These are phyloP conservation scores for Fusarium scirpi DNA, from an alignment of 2,329 filamentous ascomycete species.

Conservation along the genomic window DNA sequence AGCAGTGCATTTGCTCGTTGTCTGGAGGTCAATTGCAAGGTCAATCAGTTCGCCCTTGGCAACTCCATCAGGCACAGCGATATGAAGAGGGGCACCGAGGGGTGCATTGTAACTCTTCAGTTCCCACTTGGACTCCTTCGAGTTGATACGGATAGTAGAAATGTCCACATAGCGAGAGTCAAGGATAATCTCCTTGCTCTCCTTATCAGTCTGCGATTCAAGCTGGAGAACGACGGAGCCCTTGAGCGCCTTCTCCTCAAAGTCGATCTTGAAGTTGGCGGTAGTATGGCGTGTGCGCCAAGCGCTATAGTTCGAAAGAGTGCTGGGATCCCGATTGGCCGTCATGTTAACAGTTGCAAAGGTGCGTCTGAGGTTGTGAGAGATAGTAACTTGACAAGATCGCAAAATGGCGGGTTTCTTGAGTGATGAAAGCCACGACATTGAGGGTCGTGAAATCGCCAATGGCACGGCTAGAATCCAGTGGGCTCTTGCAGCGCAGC, in stretches of 20 bases:
- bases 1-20: slow-evolving; percentile 89
- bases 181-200: slow-evolving; percentile 82
- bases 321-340: slow-evolving; percentile 80
- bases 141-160: slow-evolving; percentile 76
- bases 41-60: slow-evolving; percentile 65
- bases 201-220: slow-evolving; percentile 78
- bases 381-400: slow-evolving; percentile 42
- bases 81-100: slow-evolving; percentile 77
- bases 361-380: slow-evolving; percentile 43
- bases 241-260: slow-evolving; percentile 79
- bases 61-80: slow-evolving; percentile 68
- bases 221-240: slow-evolving; percentile 83
- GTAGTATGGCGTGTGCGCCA: slow-evolving; percentile 88
- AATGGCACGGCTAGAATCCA: slow-evolving; percentile 25
- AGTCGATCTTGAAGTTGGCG: slow-evolving; percentile 85
- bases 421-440: slow-evolving; percentile 47
- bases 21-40: slow-evolving; percentile 77
- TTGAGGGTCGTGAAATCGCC: slow-evolving; percentile 36
- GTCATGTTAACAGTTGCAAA: slow-evolving; percentile 51
- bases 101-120: slow-evolving; percentile 78
- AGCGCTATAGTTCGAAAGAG: slow-evolving; percentile 89
- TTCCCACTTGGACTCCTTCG: slow-evolving; percentile 72
- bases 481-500: slow-evolving; percentile 18
- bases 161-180: slow-evolving; percentile 90
- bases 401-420: slow-evolving; percentile 45